These are phyloP conservation scores for Cornus florida DNA, from an alignment of 148 eudicot genomes.

Conservation along the genomic window DNA sequence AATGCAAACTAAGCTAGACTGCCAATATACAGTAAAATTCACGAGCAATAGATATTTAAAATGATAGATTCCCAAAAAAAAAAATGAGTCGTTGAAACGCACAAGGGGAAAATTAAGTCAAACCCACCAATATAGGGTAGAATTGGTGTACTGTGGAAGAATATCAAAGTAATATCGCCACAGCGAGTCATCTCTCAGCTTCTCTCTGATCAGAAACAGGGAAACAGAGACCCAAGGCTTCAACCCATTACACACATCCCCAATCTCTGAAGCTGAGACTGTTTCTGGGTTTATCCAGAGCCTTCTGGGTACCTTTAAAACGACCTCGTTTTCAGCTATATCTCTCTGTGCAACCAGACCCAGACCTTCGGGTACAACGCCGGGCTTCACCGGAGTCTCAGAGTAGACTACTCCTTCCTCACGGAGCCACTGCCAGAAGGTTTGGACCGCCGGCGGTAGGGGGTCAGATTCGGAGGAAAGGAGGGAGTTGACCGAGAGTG, in stretches of 20 bases:
- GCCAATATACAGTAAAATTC: slow-evolving; percentile 89
- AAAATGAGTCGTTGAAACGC: not conserved
- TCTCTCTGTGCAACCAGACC: slow-evolving; percentile 81
- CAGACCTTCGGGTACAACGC: slow-evolving; percentile 65
- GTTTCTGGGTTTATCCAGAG: slow-evolving; percentile 81
- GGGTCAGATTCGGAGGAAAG: slow-evolving; percentile 34
- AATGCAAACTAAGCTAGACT: slow-evolving; percentile 29
- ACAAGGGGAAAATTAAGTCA: not conserved
- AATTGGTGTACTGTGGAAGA: slow-evolving; percentile 72
- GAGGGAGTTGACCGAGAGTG: slow-evolving; percentile 30
- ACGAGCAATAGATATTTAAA: slow-evolving; percentile 56
- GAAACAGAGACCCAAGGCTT: slow-evolving; percentile 95
- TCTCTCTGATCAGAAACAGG: slow-evolving; percentile 78
- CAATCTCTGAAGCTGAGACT: slow-evolving; percentile 73
- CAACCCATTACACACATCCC: slow-evolving; percentile 64
- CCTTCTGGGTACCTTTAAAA: slow-evolving; percentile 86
- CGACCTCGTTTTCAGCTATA: slow-evolving; percentile 70
- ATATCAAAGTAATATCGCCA: slow-evolving; percentile 72
- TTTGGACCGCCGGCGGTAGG: slow-evolving; percentile 42
- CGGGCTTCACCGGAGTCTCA: slow-evolving; percentile 71
- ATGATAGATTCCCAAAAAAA: too few relatives aligned
- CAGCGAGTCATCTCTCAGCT: slow-evolving; percentile 39
- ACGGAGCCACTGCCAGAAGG: slow-evolving; percentile 85
- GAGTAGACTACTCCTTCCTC: slow-evolving; percentile 58
- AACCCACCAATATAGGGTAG: slow-evolving; percentile 93